Conservation (phyloP, 2,329 filamentous ascomycete genomes). For the Byssochlamys sp. region DNA sequence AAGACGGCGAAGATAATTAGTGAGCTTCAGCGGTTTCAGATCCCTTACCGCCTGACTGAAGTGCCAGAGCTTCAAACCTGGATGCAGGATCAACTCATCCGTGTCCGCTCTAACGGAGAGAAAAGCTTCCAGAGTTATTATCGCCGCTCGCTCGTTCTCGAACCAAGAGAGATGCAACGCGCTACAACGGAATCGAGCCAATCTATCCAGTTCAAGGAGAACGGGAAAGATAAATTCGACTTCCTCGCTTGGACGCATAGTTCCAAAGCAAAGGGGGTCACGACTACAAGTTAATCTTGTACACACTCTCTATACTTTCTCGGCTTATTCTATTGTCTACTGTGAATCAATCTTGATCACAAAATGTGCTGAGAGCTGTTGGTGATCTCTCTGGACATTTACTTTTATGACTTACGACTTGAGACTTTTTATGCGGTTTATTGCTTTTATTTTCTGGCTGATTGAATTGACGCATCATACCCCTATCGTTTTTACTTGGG, state of each 20-base stretch:
- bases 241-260: constrained; percentile 43
- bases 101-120: constrained; percentile 58
- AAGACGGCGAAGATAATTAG: constrained; percentile 92
- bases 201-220: constrained; percentile 26
- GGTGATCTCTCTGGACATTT: constrained; percentile 4
- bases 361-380: not conserved
- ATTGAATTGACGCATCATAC: constrained; percentile 1
- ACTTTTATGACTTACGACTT: constrained; percentile 14
- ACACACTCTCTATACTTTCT: not conserved
- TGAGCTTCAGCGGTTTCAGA: constrained; percentile 90
- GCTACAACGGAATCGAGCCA: constrained; percentile 14
- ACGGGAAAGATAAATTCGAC: constrained; percentile 43
- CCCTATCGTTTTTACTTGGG: not conserved
- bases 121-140: constrained; percentile 61
- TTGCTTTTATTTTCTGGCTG: constrained; percentile 2
- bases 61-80: constrained; percentile 85
- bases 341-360: not conserved
- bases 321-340: not conserved
- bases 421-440: constrained; percentile 4
- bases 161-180: constrained; percentile 47
- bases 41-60: constrained; percentile 74
- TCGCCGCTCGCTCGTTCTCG: constrained; percentile 72
- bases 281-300: constrained; percentile 20
- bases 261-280: constrained; percentile 32
- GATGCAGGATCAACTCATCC: constrained; percentile 71